Evolutionary conservation across 176 grass and related monocot genomes (phyloP).

Genomic region (Zea mays): DNA sequence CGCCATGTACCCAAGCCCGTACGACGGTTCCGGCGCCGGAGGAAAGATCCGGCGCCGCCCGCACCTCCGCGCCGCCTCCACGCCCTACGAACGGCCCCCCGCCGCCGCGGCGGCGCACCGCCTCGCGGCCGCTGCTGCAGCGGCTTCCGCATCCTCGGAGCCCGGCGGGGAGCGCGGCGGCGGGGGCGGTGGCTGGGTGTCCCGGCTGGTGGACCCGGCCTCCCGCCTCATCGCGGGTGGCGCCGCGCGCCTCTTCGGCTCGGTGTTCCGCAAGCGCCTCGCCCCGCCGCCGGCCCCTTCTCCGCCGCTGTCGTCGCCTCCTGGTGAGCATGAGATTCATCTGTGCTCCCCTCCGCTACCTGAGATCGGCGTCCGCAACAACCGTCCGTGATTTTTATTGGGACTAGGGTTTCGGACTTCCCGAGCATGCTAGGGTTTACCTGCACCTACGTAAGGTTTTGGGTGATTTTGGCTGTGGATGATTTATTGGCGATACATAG

Average conservation of each 20-base stretch:
- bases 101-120: slow-evolving; percentile 39
- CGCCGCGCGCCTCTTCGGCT: slow-evolving; percentile 73
- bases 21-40: slow-evolving; percentile 48
- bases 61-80: slow-evolving; percentile 33
- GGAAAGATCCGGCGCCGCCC: slow-evolving; percentile 76
- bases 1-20: slow-evolving; percentile 55
- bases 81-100: slow-evolving; percentile 67
- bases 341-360: background rate
- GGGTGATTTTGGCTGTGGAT: background rate
- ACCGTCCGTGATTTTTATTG: background rate
- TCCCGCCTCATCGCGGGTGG: slow-evolving; percentile 75
- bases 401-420: slow-evolving; percentile 44
- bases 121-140: slow-evolving; percentile 16
- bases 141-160: background rate
- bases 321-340: slow-evolving; percentile 37
- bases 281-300: slow-evolving; percentile 12
- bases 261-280: slow-evolving; percentile 74
- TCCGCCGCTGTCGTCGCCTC: background rate
- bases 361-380: background rate
- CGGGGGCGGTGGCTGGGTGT: slow-evolving; percentile 57
- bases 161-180: background rate
- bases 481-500: background rate
- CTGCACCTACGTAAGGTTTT: background rate
- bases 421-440: slow-evolving; percentile 41
- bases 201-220: slow-evolving; percentile 76